Base-by-base conservation (phyloP, 2,329 filamentous ascomycete species). In the Metarhizium brunneum region DNA sequence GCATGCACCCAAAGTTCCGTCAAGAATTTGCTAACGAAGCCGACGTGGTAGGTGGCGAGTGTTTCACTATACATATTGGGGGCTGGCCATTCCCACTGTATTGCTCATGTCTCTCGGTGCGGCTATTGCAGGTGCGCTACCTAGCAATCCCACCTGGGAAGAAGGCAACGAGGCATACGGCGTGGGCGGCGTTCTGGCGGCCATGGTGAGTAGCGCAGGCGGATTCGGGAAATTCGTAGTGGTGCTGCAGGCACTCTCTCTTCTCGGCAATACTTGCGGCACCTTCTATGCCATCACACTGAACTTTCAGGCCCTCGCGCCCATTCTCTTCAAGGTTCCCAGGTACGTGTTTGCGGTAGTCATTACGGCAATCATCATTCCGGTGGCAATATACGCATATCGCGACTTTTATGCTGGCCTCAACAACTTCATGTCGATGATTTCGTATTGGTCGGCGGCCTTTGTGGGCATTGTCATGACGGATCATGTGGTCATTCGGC, bases 181-280 rank as follows among this genome's bases (percentile, higher is more conserved):
- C 5, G 77, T 82, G 1, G 82, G 82, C 32, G 83, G 83, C 48
- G 77, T 84, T 3, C 70, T 86, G 13, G 77, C 76, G 8, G 81
- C 78, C 43, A 85, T 86, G 79, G 71, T 85, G 1, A 68, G 72
- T 2, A 76, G 78, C 3, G 77, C 76, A 0, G 80, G 80, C 47
- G 80, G 80, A 0, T 85, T 86, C 59, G 83, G 82, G 56, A 80
- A 81, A 59, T 85, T 86, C 60, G 69, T 85, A 18, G 76, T 82
- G 2, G 82, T 85, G 2, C 64, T 85, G 7, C 74, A 85, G 18
- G 75, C 79, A 6, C 72, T 84, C 45, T 79, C 77, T 1, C 66
- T 85, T 48, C 68, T 86, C 11, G 83, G 81, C 30, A 85, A 85
- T 66, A 72, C 83, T 11, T 73, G 79, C 2, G 79, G 77, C 16